Evolutionary conservation across 2,329 filamentous ascomycete genomes (phyloP).

Genomic region (Fusarium albosuccineum): DNA sequence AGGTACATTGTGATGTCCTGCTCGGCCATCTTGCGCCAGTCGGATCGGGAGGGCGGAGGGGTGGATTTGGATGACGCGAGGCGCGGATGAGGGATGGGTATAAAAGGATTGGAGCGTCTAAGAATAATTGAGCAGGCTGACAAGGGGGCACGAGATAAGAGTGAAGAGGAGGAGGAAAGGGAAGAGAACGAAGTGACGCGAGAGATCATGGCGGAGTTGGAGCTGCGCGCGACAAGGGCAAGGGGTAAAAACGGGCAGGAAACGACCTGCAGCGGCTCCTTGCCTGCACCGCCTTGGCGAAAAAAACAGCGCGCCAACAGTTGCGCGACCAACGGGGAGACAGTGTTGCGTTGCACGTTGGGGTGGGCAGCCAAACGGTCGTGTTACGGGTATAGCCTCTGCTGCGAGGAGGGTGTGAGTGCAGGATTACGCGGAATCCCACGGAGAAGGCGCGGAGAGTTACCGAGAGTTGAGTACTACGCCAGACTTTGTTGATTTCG

Average conservation of each 20-base stretch:
- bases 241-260: constrained; percentile 22
- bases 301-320: background rate
- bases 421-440: constrained; percentile 3
- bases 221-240: constrained; percentile 14
- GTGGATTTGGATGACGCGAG: constrained; percentile 21
- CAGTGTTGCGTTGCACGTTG: background rate
- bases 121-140: background rate
- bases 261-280: constrained; percentile 26
- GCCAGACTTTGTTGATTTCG: constrained; percentile 35
- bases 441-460: constrained; percentile 25
- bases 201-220: constrained; percentile 39
- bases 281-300: constrained; percentile 1
- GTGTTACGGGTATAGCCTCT: background rate
- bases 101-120: background rate
- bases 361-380: background rate
- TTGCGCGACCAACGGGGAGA: too few relatives aligned
- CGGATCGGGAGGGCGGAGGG: constrained; percentile 13
- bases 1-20: constrained; percentile 67
- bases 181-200: constrained; percentile 35
- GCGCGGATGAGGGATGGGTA: constrained; percentile 24
- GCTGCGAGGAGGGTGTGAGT: background rate
- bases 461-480: constrained; percentile 19
- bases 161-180: constrained; percentile 17
- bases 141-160: constrained; percentile 17
- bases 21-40: constrained; percentile 51